These are phyloP conservation scores for Rhytidhysteron rufulum DNA, from an alignment of 2,329 filamentous ascomycete species.

Conservation along the genomic window DNA sequence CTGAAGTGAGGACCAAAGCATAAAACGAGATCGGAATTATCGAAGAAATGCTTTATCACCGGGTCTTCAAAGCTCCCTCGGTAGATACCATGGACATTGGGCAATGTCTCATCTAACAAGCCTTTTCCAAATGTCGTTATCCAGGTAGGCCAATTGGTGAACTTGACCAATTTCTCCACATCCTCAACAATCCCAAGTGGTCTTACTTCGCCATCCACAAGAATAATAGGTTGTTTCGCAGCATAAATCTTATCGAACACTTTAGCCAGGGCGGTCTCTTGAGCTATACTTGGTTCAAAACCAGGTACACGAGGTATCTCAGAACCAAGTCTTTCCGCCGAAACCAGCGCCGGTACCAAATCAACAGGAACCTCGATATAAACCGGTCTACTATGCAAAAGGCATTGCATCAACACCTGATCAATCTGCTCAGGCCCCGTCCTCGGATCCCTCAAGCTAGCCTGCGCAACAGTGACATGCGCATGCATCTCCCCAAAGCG, in stretches of 20 bases:
- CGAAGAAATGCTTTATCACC: conserved; percentile 32
- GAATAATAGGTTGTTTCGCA: conserved; percentile 47
- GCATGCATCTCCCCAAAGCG: conserved; percentile 49
- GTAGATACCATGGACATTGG: conserved; percentile 51
- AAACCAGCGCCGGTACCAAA: conserved; percentile 41
- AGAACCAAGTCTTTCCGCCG: conserved; percentile 25
- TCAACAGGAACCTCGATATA: conserved; percentile 56
- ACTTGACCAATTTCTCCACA: conserved; percentile 41
- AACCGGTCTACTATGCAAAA: conserved; percentile 53
- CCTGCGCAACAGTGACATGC: conserved; percentile 49
- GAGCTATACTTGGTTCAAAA: conserved; percentile 11
- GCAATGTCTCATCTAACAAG: conserved; percentile 45
- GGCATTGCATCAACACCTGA: conserved; percentile 46
- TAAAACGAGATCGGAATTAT: conserved; percentile 44
- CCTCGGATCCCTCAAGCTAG: conserved; percentile 43
- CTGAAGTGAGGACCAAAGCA: conserved; percentile 47
- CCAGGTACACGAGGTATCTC: conserved; percentile 15
- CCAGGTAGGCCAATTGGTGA: conserved; percentile 47
- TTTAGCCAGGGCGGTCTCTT: conserved; percentile 27
- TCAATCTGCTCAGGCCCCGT: conserved; percentile 52
- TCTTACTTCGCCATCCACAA: conserved; percentile 51
- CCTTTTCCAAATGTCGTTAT: conserved; percentile 49
- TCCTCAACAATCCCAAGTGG: conserved; percentile 40
- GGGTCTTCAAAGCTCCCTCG: conserved; percentile 39
- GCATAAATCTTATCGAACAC: conserved; percentile 43